Percentiles rank a stretch among this genome's conserved stretches.
phyloP scores from a whole-genome alignment of 495 filamentous ascomycete species.

The Rhypophila decipiens region DNA sequence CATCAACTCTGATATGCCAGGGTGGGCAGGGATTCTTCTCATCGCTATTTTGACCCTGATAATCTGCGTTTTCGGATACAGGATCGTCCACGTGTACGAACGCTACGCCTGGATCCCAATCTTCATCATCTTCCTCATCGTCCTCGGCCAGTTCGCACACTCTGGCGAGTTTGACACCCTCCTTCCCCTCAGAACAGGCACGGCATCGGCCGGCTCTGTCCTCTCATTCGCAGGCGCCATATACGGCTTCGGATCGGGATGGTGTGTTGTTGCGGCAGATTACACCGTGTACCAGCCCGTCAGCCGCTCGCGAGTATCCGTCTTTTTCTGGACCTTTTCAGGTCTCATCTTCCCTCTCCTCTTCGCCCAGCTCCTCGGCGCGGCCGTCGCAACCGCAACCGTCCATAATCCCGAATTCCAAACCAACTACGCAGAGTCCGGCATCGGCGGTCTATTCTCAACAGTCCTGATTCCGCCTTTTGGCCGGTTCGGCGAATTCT shows the following conservation, averaged over 20 bases:
- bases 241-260: slow-evolving; percentile 74
- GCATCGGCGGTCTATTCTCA: slow-evolving; percentile 65
- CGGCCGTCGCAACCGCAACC: slow-evolving; percentile 64
- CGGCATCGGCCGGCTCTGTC: slow-evolving; percentile 54
- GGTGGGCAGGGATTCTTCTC: slow-evolving; percentile 71
- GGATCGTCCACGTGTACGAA: slow-evolving; percentile 75
- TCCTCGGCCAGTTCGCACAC: slow-evolving; percentile 66
- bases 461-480: slow-evolving; percentile 60
- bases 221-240: slow-evolving; percentile 70
- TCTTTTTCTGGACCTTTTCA: slow-evolving; percentile 64
- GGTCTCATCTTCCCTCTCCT: slow-evolving; percentile 67
- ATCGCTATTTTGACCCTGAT: slow-evolving; percentile 66
- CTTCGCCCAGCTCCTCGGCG: slow-evolving; percentile 75
- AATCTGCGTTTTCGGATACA: slow-evolving; percentile 72
- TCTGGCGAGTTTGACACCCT: slow-evolving; percentile 66
- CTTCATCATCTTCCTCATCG: slow-evolving; percentile 70
- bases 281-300: slow-evolving; percentile 75
- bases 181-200: slow-evolving; percentile 54
- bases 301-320: slow-evolving; percentile 44
- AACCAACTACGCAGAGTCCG: slow-evolving; percentile 53
- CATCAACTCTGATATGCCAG: slow-evolving; percentile 63
- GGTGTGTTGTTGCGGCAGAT: slow-evolving; percentile 74
- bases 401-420: slow-evolving; percentile 48
- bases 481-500: slow-evolving; percentile 76
- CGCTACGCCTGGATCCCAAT: slow-evolving; percentile 74